Percentiles rank a stretch among this genome's conserved stretches.
These are phyloP conservation scores for Xylariaceae sp. DNA, from an alignment of 2,329 filamentous ascomycete species.

Conservation along the genomic window DNA sequence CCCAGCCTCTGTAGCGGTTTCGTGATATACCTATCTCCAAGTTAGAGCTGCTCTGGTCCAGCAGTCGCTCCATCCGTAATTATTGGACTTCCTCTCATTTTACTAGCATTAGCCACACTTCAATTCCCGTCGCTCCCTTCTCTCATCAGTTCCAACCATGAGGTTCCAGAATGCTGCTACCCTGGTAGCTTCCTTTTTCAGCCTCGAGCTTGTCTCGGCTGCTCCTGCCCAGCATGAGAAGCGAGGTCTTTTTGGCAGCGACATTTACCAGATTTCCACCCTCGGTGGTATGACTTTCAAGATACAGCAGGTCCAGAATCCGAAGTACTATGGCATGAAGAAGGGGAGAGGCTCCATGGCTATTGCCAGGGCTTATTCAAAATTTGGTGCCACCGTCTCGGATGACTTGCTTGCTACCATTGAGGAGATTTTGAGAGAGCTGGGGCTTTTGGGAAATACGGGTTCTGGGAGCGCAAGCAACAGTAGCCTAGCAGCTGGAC, in stretches of 20 bases:
- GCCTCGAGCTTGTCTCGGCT: slow-evolving; percentile 22
- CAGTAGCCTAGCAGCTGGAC: slow-evolving; percentile 1
- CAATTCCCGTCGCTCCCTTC: neutral
- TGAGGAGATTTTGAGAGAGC: slow-evolving; percentile 28
- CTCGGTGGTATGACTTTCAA: slow-evolving; percentile 36
- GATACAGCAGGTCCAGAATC: slow-evolving; percentile 35
- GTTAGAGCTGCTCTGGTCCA: slow-evolving; percentile 3
- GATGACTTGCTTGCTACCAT: slow-evolving; percentile 30
- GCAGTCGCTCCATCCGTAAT: neutral
- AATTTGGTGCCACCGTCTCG: slow-evolving; percentile 32
- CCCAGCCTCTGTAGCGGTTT: slow-evolving; percentile 7
- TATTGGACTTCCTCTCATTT: slow-evolving; percentile 5
- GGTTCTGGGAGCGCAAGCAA: slow-evolving; percentile 11
- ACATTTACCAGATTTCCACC: slow-evolving; percentile 29
- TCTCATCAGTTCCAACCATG: slow-evolving; percentile 22
- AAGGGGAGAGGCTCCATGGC: slow-evolving; percentile 33
- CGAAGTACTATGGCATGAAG: slow-evolving; percentile 25
- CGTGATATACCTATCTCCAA: neutral
- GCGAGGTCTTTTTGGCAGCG: slow-evolving; percentile 10
- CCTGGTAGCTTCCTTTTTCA: slow-evolving; percentile 28
- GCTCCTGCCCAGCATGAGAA: slow-evolving; percentile 23
- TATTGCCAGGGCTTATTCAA: slow-evolving; percentile 35
- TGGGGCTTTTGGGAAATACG: slow-evolving; percentile 24
- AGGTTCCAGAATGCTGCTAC: slow-evolving; percentile 29
- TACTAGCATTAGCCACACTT: slow-evolving; percentile 3